These are phyloP conservation scores for Yarrowia sp. DNA, from an alignment of 805 yeast genomes.

Conservation along the genomic window DNA sequence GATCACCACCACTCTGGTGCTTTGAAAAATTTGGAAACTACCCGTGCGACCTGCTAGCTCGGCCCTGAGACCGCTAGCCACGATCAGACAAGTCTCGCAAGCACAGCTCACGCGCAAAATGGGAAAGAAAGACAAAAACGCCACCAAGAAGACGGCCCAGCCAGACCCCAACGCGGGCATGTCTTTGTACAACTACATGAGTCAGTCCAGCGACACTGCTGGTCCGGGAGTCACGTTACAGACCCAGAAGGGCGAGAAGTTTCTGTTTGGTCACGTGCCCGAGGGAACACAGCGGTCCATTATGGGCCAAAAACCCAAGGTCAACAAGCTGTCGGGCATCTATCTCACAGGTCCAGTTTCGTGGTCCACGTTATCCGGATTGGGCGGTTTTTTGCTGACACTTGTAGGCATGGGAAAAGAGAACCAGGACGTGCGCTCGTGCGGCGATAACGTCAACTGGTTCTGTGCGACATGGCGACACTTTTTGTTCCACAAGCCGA, in stretches of 20 bases:
- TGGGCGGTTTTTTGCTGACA: constrained; percentile 88
- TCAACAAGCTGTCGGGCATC: constrained; percentile 66
- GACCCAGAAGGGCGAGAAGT: constrained; percentile 59
- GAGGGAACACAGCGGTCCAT: constrained; percentile 87
- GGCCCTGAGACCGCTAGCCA: constrained; percentile 4
- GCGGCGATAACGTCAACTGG: constrained; percentile 58
- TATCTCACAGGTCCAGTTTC: constrained; percentile 79
- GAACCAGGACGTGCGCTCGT: constrained; percentile 55
- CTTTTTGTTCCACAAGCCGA: constrained; percentile 74
- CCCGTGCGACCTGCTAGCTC: not conserved
- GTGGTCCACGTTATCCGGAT: constrained; percentile 87
- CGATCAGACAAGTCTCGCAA: not conserved
- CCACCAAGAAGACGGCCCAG: not conserved
- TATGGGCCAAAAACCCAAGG: constrained; percentile 63
- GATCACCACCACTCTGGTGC: not conserved
- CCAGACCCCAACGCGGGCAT: not conserved
- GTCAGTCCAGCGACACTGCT: constrained; percentile 55
- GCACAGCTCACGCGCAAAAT: not conserved
- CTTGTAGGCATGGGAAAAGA: constrained; percentile 69
- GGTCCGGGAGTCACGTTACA: constrained; percentile 59
- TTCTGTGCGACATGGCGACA: constrained; percentile 82
- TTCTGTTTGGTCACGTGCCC: constrained; percentile 77
- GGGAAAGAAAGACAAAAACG: not conserved
- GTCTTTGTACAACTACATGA: constrained; percentile 1
- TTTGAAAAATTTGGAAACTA: constrained; percentile 11